Conservation (phyloP, 208 protist species). For the Crithidia sp. region DNA sequence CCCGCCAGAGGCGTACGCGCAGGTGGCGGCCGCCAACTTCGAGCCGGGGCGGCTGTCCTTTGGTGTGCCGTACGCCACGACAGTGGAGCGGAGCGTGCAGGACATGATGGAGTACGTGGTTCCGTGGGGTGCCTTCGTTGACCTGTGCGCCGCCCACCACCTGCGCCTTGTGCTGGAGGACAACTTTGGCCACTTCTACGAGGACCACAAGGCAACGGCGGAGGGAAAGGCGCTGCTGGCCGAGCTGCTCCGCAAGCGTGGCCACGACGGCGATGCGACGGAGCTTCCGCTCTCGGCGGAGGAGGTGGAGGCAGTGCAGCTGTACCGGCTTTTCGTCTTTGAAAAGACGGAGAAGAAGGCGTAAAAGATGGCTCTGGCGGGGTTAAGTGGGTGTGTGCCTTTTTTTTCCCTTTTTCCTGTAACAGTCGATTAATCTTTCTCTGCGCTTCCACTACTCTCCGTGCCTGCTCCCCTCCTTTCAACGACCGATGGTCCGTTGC, state of each 20-base stretch:
- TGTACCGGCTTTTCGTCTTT: slow-evolving; percentile 77
- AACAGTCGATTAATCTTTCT: background rate
- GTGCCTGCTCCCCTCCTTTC: background rate
- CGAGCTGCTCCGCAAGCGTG: slow-evolving; percentile 24
- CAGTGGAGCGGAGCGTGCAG: slow-evolving; percentile 68
- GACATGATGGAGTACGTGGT: slow-evolving; percentile 77
- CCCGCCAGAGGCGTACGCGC: slow-evolving; percentile 25
- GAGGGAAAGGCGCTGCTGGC: slow-evolving; percentile 37
- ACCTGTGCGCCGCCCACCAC: slow-evolving; percentile 41
- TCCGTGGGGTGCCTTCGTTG: slow-evolving; percentile 64
- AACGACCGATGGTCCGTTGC: too few species aligned
- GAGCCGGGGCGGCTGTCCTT: slow-evolving; percentile 30
- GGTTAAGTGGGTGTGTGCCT: background rate
- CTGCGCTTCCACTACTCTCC: background rate
- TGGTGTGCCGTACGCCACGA: slow-evolving; percentile 64
- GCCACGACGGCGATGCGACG: slow-evolving; percentile 26
- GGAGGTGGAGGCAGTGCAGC: slow-evolving; percentile 47
- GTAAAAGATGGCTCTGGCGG: background rate
- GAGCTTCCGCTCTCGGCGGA: slow-evolving; percentile 36
- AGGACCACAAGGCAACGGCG: slow-evolving; percentile 42
- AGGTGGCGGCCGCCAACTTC: slow-evolving; percentile 20
- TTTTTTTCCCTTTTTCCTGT: slow-evolving; percentile 8
- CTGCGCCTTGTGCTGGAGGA: slow-evolving; percentile 48
- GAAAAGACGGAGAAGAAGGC: slow-evolving; percentile 38
- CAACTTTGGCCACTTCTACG: slow-evolving; percentile 55